A percentile compares a stretch with the other conserved stretches of the same genome.
Evolutionary conservation across 2,329 filamentous ascomycete species (phyloP).

Genomic region (Ramichloridium luteum): DNA sequence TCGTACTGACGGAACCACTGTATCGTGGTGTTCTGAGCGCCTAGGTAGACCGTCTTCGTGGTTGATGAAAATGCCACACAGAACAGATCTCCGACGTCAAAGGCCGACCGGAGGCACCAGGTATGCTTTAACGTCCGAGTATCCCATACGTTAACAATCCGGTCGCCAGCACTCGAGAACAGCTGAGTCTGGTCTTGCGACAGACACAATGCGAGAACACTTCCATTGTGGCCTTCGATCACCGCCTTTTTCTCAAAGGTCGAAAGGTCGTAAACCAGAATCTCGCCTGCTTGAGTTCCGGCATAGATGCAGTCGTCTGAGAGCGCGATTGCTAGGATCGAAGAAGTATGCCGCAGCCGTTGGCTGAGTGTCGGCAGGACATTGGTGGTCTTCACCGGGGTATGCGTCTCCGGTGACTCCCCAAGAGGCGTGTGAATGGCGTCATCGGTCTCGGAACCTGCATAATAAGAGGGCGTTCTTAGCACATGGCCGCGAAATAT

Average conservation of each 20-base stretch:
- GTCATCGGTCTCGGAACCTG: conserved; percentile 15
- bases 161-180: conserved; percentile 87
- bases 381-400: conserved; percentile 14
- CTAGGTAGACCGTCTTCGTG: conserved; percentile 74
- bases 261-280: conserved; percentile 76
- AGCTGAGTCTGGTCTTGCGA: conserved; percentile 63
- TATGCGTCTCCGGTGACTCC: conserved; percentile 10
- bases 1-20: conserved; percentile 60
- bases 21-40: conserved; percentile 86
- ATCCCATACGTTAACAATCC: conserved; percentile 89
- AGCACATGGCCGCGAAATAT: conserved; percentile 10
- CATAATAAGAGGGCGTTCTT: conserved; percentile 8
- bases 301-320: conserved; percentile 76
- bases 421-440: not conserved
- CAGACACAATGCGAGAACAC: conserved; percentile 73
- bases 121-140: conserved; percentile 62
- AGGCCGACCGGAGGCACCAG: conserved; percentile 83
- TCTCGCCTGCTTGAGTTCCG: conserved; percentile 86
- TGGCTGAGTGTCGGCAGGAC: conserved; percentile 54
- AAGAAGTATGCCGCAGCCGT: conserved; percentile 62
- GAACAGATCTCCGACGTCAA: conserved; percentile 92
- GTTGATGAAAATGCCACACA: conserved; percentile 78
- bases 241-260: conserved; percentile 71
- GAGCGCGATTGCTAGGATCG: conserved; percentile 70
- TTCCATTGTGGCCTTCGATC: conserved; percentile 82